phyloP scores from a whole-genome alignment of 2,329 filamentous ascomycete genomes.

The Neofusicoccum sp. region DNA sequence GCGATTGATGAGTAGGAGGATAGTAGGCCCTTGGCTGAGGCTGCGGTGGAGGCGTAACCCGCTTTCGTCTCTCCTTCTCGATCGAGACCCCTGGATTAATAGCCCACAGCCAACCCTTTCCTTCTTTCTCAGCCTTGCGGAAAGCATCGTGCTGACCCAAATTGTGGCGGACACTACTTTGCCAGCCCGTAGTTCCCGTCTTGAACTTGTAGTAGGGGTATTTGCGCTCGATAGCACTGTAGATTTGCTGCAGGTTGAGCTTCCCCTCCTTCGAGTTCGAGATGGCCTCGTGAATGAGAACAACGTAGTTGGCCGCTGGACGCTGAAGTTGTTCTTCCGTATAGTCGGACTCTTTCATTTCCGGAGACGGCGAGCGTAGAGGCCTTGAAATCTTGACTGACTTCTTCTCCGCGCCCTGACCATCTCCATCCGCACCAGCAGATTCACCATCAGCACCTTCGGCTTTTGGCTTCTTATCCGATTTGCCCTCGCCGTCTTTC shows the following conservation, averaged over 20 bases:
- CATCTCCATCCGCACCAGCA: conserved; percentile 17
- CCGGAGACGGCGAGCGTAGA: conserved; percentile 59
- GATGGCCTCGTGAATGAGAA: conserved; percentile 63
- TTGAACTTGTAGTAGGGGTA: conserved; percentile 64
- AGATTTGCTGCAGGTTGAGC: conserved; percentile 66
- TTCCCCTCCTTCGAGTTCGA: conserved; percentile 54
- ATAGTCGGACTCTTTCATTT: conserved; percentile 62
- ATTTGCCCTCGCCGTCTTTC: conserved; percentile 36
- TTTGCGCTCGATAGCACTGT: conserved; percentile 61
- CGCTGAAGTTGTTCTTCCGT: conserved; percentile 74
- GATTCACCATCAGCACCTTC: conserved; percentile 33
- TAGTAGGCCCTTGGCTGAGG: conserved; percentile 17
- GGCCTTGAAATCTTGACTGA: conserved; percentile 47
- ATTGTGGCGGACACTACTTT: conserved; percentile 66
- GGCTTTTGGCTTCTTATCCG: conserved; percentile 19
- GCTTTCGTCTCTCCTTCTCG: conserved; percentile 57
- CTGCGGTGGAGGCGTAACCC: conserved; percentile 46
- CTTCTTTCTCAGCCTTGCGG: conserved; percentile 57
- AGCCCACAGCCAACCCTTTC: conserved; percentile 63
- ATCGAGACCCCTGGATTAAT: conserved; percentile 59
- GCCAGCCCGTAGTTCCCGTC: conserved; percentile 61
- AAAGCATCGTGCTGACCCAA: conserved; percentile 59
- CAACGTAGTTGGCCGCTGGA: conserved; percentile 62
- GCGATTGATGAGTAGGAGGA: conserved; percentile 9
- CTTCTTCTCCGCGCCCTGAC: conserved; percentile 41